Conservation (phyloP, 805 yeast species). For the Jamesozyma rosinii region DNA sequence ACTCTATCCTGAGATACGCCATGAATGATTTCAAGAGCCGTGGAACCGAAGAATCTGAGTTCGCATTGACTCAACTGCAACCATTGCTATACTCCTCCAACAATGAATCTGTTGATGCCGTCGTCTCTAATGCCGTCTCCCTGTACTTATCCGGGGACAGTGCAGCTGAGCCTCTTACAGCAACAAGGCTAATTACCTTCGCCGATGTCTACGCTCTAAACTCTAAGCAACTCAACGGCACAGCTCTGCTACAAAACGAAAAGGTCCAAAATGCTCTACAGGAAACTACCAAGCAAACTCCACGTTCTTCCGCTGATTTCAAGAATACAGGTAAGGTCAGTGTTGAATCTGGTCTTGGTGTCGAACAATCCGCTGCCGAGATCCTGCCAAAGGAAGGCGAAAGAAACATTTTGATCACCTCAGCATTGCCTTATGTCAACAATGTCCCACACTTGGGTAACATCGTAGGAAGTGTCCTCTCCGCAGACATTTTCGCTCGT, state of each 20-base stretch:
- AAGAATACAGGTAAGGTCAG: conserved; percentile 35
- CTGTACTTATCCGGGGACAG: conserved; percentile 18
- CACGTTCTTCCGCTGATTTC: conserved; percentile 24
- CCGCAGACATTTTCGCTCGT: conserved; percentile 90
- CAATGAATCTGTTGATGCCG: conserved; percentile 30
- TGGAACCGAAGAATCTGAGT: conserved; percentile 27
- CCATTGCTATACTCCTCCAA: conserved; percentile 10
- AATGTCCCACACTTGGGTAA: conserved; percentile 98
- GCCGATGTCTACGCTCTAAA: conserved; percentile 45
- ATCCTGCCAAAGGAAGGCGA: conserved; percentile 61
- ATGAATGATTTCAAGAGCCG: conserved; percentile 38
- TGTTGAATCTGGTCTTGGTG: conserved; percentile 19
- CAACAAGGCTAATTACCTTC: conserved; percentile 51
- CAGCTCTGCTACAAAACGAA: conserved; percentile 19
- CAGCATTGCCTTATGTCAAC: conserved; percentile 96
- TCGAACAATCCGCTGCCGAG: conserved; percentile 27
- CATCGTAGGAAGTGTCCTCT: conserved; percentile 86
- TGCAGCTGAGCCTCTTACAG: conserved; percentile 28
- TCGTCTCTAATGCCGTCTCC: conserved; percentile 32
- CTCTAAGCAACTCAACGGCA: conserved; percentile 14
- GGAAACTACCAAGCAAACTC: conserved; percentile 35
- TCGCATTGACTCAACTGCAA: conserved; percentile 19
- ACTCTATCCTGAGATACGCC: conserved; percentile 60
- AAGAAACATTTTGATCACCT: conserved; percentile 79
- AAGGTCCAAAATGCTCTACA: conserved; percentile 39